phyloP scores from a whole-genome alignment of 352 stramenopile genomes.

The Globisporangium perplexum region DNA sequence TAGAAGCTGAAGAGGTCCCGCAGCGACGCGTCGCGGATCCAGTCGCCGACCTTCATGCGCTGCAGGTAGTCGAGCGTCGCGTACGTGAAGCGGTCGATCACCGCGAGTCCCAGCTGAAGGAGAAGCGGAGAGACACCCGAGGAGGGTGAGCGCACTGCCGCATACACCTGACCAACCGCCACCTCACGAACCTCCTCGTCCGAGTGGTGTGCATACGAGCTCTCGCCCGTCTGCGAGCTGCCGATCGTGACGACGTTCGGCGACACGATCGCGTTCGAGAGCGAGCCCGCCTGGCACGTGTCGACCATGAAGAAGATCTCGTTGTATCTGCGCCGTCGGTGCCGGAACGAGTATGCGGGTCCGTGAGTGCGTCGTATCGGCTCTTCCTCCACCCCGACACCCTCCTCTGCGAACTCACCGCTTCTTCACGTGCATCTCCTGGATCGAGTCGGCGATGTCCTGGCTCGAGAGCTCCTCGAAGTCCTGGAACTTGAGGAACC shows the following conservation, averaged over 20 bases:
- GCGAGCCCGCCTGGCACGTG: slow-evolving; percentile 95
- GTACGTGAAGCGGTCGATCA: slow-evolving; percentile 90
- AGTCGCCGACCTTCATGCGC: slow-evolving; percentile 73
- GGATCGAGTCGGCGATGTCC: slow-evolving; percentile 90
- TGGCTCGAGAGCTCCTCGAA: slow-evolving; percentile 95
- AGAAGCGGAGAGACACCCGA: background rate
- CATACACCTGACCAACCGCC: background rate
- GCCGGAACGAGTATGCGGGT: background rate
- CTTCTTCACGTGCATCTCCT: slow-evolving; percentile 93
- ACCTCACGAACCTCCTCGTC: slow-evolving; percentile 54
- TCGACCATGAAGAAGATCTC: slow-evolving; percentile 97
- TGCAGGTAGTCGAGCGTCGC: slow-evolving; percentile 86
- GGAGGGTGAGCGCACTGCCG: no score
- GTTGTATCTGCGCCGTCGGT: slow-evolving; percentile 65
- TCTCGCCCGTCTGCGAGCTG: slow-evolving; percentile 89
- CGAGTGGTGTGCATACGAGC: slow-evolving; percentile 93
- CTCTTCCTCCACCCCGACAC: background rate
- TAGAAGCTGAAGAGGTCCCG: slow-evolving; percentile 78
- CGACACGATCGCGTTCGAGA: slow-evolving; percentile 80
- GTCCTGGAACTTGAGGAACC: slow-evolving; percentile 99
- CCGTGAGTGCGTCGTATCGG: no score
- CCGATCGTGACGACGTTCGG: slow-evolving; percentile 93
- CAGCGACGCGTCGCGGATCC: slow-evolving; percentile 57
- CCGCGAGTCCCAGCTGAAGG: slow-evolving; percentile 63
- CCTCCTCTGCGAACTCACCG: slow-evolving; percentile 25